Evolutionary conservation across 2,329 filamentous ascomycete genomes (phyloP).

Genomic region (Penicillium sp.): DNA sequence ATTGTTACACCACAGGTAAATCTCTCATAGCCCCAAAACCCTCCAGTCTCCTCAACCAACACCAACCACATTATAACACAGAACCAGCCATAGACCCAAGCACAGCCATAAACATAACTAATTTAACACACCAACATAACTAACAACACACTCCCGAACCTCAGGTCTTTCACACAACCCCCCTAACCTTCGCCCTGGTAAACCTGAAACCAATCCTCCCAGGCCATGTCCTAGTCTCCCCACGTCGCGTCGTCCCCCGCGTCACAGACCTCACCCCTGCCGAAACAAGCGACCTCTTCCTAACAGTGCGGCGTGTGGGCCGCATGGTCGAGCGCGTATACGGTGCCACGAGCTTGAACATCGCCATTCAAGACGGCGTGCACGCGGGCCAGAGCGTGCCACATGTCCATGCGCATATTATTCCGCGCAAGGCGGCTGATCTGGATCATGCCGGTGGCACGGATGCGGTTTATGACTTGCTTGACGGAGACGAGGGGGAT

Average conservation of each 20-base stretch:
- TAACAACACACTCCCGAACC: conserved; percentile 2
- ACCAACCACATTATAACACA: neutral
- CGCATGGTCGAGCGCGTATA: conserved; percentile 67
- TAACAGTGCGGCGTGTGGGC: conserved; percentile 79
- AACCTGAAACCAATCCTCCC: conserved; percentile 94
- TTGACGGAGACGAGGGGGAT: conserved; percentile 84
- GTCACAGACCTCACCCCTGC: conserved; percentile 69
- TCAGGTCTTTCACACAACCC: conserved; percentile 83
- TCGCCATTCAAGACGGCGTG: conserved; percentile 89
- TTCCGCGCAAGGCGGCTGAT: conserved; percentile 67
- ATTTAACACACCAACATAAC: neutral
- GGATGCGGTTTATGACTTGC: conserved; percentile 77
- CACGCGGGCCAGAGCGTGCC: conserved; percentile 92
- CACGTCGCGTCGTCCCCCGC: conserved; percentile 66
- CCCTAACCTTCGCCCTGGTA: conserved; percentile 80
- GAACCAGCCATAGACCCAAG: neutral
- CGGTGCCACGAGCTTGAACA: conserved; percentile 75
- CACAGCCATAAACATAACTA: conserved; percentile 7
- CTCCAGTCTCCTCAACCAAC: conserved; percentile 3
- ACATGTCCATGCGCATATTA: conserved; percentile 91
- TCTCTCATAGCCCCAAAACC: neutral
- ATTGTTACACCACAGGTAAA: conserved; percentile 71
- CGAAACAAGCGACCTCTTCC: conserved; percentile 83
- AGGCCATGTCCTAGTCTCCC: conserved; percentile 89
- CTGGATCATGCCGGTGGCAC: conserved; percentile 57